Percentiles rank a stretch among this genome's conserved stretches.
phyloP scores from a whole-genome alignment of 352 stramenopile species.

The Pythium scleroteichum region DNA sequence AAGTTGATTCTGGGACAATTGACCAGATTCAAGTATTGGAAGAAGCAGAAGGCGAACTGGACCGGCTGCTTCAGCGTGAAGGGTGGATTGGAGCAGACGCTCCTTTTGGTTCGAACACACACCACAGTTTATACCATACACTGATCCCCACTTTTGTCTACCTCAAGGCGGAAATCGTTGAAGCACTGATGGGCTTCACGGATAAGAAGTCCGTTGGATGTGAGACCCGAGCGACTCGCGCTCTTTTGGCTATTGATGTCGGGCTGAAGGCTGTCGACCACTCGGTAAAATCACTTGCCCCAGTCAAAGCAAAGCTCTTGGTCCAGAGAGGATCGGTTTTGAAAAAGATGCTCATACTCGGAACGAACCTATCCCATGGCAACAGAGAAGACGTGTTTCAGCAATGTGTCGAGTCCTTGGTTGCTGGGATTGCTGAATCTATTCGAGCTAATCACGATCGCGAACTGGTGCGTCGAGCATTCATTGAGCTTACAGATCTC shows the following conservation, averaged over 20 bases:
- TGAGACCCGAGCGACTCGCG: not conserved
- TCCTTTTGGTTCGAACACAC: conserved; percentile 25
- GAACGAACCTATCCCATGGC: no score
- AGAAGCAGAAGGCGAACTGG: conserved; percentile 47
- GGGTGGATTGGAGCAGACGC: conserved; percentile 59
- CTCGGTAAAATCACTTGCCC: conserved; percentile 38
- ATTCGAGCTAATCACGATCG: conserved; percentile 62
- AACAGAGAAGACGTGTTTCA: not conserved
- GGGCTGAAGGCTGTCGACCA: conserved; percentile 46
- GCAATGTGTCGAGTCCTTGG: conserved; percentile 19
- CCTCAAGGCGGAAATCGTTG: conserved; percentile 49
- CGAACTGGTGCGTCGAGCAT: conserved; percentile 41
- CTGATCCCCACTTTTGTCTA: conserved; percentile 50
- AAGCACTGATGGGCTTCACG: conserved; percentile 49
- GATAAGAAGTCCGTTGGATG: not conserved
- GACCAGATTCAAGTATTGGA: conserved; percentile 13
- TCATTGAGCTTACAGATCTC: conserved; percentile 69
- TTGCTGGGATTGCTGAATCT: conserved; percentile 25
- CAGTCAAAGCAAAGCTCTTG: conserved; percentile 48
- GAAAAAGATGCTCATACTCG: conserved; percentile 39
- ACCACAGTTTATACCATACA: conserved; percentile 58
- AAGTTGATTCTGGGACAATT: not conserved
- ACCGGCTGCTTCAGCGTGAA: conserved; percentile 46
- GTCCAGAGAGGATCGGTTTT: conserved; percentile 54
- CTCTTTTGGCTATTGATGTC: conserved; percentile 35